Conservation (phyloP, 2,329 filamentous ascomycete genomes). For the Fusarium coffeatum region DNA sequence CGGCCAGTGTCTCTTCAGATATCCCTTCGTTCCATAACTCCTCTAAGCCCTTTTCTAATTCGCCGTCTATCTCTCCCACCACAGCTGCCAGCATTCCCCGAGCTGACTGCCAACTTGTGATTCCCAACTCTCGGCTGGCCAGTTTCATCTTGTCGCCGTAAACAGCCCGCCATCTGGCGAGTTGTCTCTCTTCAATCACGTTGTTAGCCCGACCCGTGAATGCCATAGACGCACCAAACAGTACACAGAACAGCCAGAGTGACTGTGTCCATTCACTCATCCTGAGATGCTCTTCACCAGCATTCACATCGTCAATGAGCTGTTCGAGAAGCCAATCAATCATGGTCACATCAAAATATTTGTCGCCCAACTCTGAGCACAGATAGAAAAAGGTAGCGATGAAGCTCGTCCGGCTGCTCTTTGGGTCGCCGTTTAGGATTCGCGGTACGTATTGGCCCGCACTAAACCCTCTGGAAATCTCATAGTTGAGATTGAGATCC, state of each 20-base stretch:
- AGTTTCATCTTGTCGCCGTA: slow-evolving; percentile 57
- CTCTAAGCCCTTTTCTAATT: slow-evolving; percentile 55
- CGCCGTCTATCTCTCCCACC: slow-evolving; percentile 55
- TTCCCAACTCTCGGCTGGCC: slow-evolving; percentile 53
- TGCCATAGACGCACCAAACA: slow-evolving; percentile 59
- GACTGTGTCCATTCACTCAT: slow-evolving; percentile 56
- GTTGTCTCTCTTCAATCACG: slow-evolving; percentile 52
- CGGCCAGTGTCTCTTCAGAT: slow-evolving; percentile 25
- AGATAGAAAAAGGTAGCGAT: slow-evolving; percentile 62
- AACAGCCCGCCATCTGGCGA: slow-evolving; percentile 52
- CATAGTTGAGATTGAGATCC: slow-evolving; percentile 52
- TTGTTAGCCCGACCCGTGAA: slow-evolving; percentile 53
- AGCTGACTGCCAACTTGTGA: slow-evolving; percentile 55
- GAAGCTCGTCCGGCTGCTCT: slow-evolving; percentile 58
- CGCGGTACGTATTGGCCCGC: slow-evolving; percentile 50
- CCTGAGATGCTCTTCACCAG: slow-evolving; percentile 55
- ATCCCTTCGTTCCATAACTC: slow-evolving; percentile 57
- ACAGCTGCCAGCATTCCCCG: slow-evolving; percentile 53
- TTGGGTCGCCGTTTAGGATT: slow-evolving; percentile 52
- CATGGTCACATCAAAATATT: slow-evolving; percentile 56
- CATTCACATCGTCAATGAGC: slow-evolving; percentile 57
- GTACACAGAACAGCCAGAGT: slow-evolving; percentile 60
- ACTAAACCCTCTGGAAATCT: slow-evolving; percentile 52
- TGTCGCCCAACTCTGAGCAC: slow-evolving; percentile 58
- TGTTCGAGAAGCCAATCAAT: slow-evolving; percentile 60